Base-by-base conservation (phyloP, 805 yeast genomes). In the Myxozyma geophila region DNA sequence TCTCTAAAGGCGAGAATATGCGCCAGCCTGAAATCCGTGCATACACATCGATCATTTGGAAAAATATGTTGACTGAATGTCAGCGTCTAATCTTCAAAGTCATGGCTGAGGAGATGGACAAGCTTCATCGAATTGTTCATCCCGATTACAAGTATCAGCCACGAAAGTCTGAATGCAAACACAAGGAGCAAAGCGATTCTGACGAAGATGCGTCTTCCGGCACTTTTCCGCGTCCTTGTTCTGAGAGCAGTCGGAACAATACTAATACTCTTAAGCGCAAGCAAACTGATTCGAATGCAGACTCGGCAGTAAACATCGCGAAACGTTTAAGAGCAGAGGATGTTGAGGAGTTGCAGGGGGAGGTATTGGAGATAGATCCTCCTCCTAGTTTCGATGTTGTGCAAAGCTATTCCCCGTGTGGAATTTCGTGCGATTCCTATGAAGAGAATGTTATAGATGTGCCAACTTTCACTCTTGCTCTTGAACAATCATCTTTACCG, bases 231-330 rank as follows among this genome's bases (percentile, higher is more conserved):
- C 35, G 15, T 46, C 21, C 50, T 23, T 21, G 8, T 19, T 9
- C 50, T 46, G 50, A 21, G 50, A 46, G 50, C 50, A 46, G 50
- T 46, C 50, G 19, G 50, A 46, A 5, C 7, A 46, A 17, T 43
- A 2, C 35, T 33, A 46, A 46, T 9, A 46, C 2, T 43, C 21
- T 15, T 33, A 46, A 46, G 50, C 50, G 47, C 50, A 46, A 46
- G 50, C 50, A 46, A 7, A 33, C 50, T 23, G 35, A 46, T 8
- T 6, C 50, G 35, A 23, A 46, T 46, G 50, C 50, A 43, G 47
- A 43, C 47, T 43, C 19, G 47, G 47, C 47, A 43, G 47, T 19
- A 43, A n/a, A n/a, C 8, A 43, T 5, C 17, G 47, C 47, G 7
- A 23, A 46, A 15, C 33, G 50, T 35, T 23, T 19, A 12, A 19